These are phyloP conservation scores for Tuber borchii DNA, from an alignment of 495 filamentous ascomycete genomes.

Conservation along the genomic window DNA sequence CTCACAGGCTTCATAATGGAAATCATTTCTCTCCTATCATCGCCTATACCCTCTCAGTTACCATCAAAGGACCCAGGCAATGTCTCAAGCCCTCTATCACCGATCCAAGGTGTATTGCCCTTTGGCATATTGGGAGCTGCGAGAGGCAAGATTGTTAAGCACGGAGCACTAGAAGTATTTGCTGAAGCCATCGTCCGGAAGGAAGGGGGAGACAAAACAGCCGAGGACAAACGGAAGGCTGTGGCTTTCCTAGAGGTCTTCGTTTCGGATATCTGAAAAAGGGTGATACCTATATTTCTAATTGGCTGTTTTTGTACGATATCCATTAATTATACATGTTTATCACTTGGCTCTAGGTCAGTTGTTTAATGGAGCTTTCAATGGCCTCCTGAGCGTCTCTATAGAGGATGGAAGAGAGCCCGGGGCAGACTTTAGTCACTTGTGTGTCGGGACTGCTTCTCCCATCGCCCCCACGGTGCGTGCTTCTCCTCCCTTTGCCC, in stretches of 20 bases:
- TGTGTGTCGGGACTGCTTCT: neutral
- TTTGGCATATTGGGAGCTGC: slow-evolving; percentile 42
- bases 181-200: slow-evolving; percentile 47
- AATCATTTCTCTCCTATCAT: slow-evolving; percentile 28
- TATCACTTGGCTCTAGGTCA: neutral
- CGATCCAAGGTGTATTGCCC: slow-evolving; percentile 38
- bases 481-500: neutral
- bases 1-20: slow-evolving; percentile 39
- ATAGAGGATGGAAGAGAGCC: neutral
- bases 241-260: slow-evolving; percentile 48
- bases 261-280: slow-evolving; percentile 29
- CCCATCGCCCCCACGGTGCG: neutral
- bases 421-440: neutral
- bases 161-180: slow-evolving; percentile 48
- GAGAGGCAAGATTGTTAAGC: slow-evolving; percentile 47
- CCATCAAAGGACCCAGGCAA: slow-evolving; percentile 15
- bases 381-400: neutral
- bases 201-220: slow-evolving; percentile 28
- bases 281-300: neutral
- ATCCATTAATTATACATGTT: neutral
- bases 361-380: neutral
- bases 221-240: slow-evolving; percentile 48
- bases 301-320: neutral
- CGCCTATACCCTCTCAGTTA: slow-evolving; percentile 12
- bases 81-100: slow-evolving; percentile 22